Conservation (phyloP, 306 rosid species). For the Adenanthera pavonina region DNA sequence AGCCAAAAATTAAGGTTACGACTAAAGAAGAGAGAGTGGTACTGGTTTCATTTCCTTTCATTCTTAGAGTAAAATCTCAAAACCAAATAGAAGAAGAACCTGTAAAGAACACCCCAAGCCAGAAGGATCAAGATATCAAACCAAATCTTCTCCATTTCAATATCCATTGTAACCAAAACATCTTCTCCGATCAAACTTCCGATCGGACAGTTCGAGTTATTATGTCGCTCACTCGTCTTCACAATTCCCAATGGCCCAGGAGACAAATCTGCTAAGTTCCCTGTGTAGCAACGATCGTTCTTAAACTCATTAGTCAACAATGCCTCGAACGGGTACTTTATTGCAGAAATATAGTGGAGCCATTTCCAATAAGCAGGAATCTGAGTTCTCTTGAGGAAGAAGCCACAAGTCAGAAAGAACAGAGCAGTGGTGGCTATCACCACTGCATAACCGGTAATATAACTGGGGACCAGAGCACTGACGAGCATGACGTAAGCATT, state of each 20-base stretch:
- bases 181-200: conserved; percentile 75
- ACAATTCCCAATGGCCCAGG: conserved; percentile 75
- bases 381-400: conserved; percentile 72
- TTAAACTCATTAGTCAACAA: conserved; percentile 78
- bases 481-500: conserved; percentile 91
- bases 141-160: conserved; percentile 56
- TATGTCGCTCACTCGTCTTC: conserved; percentile 45
- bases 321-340: conserved; percentile 89
- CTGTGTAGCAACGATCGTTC: conserved; percentile 63
- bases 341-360: conserved; percentile 88
- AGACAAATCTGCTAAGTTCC: conserved; percentile 54
- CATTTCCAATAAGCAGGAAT: conserved; percentile 73
- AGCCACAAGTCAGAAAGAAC: conserved; percentile 88
- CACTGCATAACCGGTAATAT: conserved; percentile 85
- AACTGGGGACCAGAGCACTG: conserved; percentile 91
- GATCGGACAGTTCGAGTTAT: neutral
- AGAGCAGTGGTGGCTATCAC: conserved; percentile 94
- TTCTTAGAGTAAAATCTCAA: conserved; percentile 93
- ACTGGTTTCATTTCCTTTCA: conserved; percentile 63
- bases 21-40: neutral
- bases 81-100: conserved; percentile 83
- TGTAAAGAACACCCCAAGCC: conserved; percentile 90
- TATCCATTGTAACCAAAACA: conserved; percentile 70
- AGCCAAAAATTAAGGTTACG: neutral
- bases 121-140: conserved; percentile 70